Evolutionary conservation across 208 protist species (phyloP), one percentile per base, ranked within the genome.

Genomic region (Acanthamoeba healyi): DNA sequence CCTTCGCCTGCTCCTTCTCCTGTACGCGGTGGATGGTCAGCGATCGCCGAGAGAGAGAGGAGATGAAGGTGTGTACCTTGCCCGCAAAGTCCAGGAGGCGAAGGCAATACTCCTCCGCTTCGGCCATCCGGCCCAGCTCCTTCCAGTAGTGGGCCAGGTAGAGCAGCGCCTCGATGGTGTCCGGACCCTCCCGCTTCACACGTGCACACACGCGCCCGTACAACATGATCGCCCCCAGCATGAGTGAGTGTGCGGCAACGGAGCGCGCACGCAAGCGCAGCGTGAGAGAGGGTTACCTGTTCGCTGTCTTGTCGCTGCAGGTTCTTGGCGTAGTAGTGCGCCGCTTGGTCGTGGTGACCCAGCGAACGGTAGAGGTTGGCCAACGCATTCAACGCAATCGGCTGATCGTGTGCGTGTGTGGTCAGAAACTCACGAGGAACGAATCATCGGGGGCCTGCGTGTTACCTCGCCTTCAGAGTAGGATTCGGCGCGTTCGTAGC

Each of bases 401-500:
- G 82, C 92, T 95, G 51, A n/a, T 58, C 51, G 26, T 49, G 44
- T 49, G 44, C 44, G 44, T 49, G 46, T 51, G 46, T 49, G 44
- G 4, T 49, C 4, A 19, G 46, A 19, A 51, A 51, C 14, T 15
- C 14, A 51, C 10, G 17, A 51, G 4, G 17, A 1, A 19, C 46
- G 46, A 51, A 1, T 15, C 46, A 6, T 19, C 29, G 5, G 46
- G 19, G 26, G 10, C 0, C 19, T 22, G 26, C 19, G 14, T 10
- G 14, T 0, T 58, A 72, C 32, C 49, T 94, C 95, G 74, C 88
- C 38, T 67, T 97, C 96, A 26, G 61, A 79, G 74, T 97, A 96
- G 6, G 74, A 61, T 46, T 97, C 94, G 2, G 97, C 97, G 26
- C 97, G 38, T 91, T 98, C 93, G 94, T 98, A 98, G 58, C 97